These are phyloP conservation scores for Sclerotinia trifoliorum DNA, from an alignment of 2,329 filamentous ascomycete genomes.

Conservation along the genomic window DNA sequence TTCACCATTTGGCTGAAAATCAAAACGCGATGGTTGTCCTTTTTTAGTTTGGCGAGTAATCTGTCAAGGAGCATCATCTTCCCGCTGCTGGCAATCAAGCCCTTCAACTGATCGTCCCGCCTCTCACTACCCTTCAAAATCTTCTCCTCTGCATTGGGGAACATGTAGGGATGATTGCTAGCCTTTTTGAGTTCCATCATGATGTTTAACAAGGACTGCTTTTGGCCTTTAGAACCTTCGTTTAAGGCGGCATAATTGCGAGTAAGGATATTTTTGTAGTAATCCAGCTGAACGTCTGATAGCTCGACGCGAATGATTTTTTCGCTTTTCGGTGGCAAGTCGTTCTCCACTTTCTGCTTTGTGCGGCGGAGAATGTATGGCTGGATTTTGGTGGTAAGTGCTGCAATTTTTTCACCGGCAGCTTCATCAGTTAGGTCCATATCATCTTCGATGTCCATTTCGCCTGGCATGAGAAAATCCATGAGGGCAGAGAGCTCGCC, in stretches of 20 bases:
- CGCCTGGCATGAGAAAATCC: conserved; percentile 96
- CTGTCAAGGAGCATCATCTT: conserved; percentile 99
- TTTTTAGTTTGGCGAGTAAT: conserved; percentile 88
- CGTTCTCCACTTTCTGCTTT: conserved; percentile 96
- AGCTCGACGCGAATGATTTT: conserved; percentile 98
- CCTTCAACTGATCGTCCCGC: conserved; percentile 87
- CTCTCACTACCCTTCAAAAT: conserved; percentile 77
- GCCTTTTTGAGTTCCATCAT: conserved; percentile 99
- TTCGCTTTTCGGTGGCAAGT: conserved; percentile 93
- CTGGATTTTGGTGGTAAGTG: conserved; percentile 81
- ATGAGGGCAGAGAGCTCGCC: conserved; percentile 89
- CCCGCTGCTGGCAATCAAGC: conserved; percentile 92
- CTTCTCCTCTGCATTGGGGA: conserved; percentile 87
- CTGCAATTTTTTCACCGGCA: conserved; percentile 82
- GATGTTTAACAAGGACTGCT: conserved; percentile 93
- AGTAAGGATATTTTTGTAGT: conserved; percentile 98
- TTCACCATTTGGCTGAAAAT: conserved; percentile 99
- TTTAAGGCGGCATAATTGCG: conserved; percentile 94
- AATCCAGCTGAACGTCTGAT: conserved; percentile 93
- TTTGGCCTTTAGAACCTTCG: conserved; percentile 84
- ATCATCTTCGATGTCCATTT: conserved; percentile 86
- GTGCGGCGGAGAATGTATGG: conserved; percentile 94
- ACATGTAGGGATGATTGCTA: conserved; percentile 98
- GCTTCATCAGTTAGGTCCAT: conserved; percentile 79
- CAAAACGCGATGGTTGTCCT: conserved; percentile 89